Evolutionary conservation across 2,329 filamentous ascomycete genomes (phyloP), one percentile per base, ranked within the genome.

Genomic region (Sphaceloma murrayae): DNA sequence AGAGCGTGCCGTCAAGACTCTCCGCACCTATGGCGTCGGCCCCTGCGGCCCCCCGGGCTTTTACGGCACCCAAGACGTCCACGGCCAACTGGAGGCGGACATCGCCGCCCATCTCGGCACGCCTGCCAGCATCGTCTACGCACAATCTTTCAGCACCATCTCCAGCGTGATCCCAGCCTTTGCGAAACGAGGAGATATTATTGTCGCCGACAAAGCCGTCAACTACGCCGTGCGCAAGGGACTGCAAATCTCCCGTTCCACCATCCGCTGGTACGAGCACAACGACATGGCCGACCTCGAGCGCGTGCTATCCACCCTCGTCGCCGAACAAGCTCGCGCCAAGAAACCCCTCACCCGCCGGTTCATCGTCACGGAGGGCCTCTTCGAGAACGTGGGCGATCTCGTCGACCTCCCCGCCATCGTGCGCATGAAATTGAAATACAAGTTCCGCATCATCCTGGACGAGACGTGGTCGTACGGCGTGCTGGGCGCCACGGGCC

Each of bases 391-490:
- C 46, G 75, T 84, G 16, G 91, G 91, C 42, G 89, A 95, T 60
- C 78, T 82, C 55, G 78, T 82, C 16, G 75, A 96, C 60, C 67
- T 98, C 50, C 89, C 88, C 2, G 88, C 81, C 59, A 76, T 98
- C 55, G 84, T 96, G 51, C 89, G 94, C 61, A 73, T 98, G 54
- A 95, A 95, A 66, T 79, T 88, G 54, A 85, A 83, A 62, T 95
- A 96, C 75, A 98, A 95, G 68, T 98, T 96, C 70, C 86, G 91
- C 56, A 77, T 98, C 46, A 94, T 96, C 52, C 78, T 98, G 27
- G 91, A 98, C 62, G 91, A 98, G 69, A 94, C 88, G 1, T 94
- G 85, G 82, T 95, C 88, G 1, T 98, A 96, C 60, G 93, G 89
- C 48, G 84, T 96, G 13, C 75, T 98, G 4, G 91, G 91, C 36